Evolutionary conservation across 306 rosid species (phyloP).

Genomic region (Glycine soja): DNA sequence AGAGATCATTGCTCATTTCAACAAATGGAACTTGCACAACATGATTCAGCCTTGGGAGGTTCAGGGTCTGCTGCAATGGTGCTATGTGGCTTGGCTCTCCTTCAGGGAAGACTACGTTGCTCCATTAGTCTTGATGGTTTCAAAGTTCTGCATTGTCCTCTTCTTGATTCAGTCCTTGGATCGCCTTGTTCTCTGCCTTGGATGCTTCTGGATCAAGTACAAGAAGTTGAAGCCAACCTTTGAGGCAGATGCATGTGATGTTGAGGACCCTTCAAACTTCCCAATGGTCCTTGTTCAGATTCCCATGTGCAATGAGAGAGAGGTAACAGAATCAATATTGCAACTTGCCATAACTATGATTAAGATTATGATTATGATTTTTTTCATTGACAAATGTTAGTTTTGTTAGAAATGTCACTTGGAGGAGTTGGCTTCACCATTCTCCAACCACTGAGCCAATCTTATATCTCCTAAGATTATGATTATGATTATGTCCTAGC

Average conservation of each 20-base stretch:
- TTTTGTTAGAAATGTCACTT: too few species aligned
- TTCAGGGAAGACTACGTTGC: slow-evolving; percentile 88
- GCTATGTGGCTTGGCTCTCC: slow-evolving; percentile 75
- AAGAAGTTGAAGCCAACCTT: slow-evolving; percentile 79
- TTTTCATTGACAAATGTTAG: too few species aligned
- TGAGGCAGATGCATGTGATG: slow-evolving; percentile 61
- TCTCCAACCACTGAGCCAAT: too few species aligned
- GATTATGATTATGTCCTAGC: neutral
- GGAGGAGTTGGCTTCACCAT: too few species aligned
- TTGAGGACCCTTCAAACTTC: slow-evolving; percentile 71
- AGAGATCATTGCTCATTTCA: slow-evolving; percentile 85
- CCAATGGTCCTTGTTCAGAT: slow-evolving; percentile 98
- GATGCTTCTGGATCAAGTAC: slow-evolving; percentile 95
- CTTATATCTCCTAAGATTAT: too few species aligned
- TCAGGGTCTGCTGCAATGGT: slow-evolving; percentile 71
- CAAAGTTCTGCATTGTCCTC: slow-evolving; percentile 80
- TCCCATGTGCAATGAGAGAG: slow-evolving; percentile 99
- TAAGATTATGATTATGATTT: too few species aligned
- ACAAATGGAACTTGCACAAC: slow-evolving; percentile 72
- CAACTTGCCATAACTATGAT: neutral
- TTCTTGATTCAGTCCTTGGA: slow-evolving; percentile 94
- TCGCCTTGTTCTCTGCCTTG: slow-evolving; percentile 85
- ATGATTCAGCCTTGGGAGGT: slow-evolving; percentile 87
- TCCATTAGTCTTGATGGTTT: slow-evolving; percentile 67
- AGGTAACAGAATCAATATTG: slow-evolving; percentile 62